Evolutionary conservation across 306 rosid genomes (phyloP), one percentile per base, ranked within the genome.

Genomic region (Lagenaria siceraria): DNA sequence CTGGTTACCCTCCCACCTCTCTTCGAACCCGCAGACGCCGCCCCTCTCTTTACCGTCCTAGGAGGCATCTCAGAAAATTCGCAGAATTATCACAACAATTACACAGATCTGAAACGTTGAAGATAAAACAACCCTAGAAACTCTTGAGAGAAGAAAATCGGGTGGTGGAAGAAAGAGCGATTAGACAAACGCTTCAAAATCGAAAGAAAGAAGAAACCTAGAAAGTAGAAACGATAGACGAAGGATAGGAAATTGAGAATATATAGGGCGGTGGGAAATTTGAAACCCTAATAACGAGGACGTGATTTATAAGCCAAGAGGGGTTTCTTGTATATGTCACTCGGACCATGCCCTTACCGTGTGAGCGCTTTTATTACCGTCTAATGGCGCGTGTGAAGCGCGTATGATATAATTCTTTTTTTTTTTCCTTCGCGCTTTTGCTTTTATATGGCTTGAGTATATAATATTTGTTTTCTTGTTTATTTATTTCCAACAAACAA

Each of bases 41-140:
- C 84, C 7, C 99, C 97, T 82, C 99, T 83, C 89, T 92, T 95
- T 82, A 88, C 89, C 88, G 87, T 81, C 64, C 90, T 85, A 1
- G 97, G 99, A 74, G 99, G 99, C 99, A 95, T 95, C 69, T 71
- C 62, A 0, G 9, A 5, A 10, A 29, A 36, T 27, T 29, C 40
- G 43, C 22, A 17, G 46, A 51, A 68, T 21, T 5, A 22, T 68
- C 31, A 69, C 24, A 71, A 71, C 59, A 71, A 71, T 17, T 5
- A 71, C 31, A 70, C 22, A 29, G 60, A 73, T 73, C 77, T 73
- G 61, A 49, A 27, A 31, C 77, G 77, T 27, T 19, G 62, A 27
- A 52, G 46, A 73, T 10, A 31, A 11, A 66, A 31, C 9, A 51
- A 31, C 46, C 46, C 77, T 19, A 72, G 7, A 48, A 71, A 15